Base-by-base conservation (phyloP, 83 land plant species). In the Larix sibirica region DNA sequence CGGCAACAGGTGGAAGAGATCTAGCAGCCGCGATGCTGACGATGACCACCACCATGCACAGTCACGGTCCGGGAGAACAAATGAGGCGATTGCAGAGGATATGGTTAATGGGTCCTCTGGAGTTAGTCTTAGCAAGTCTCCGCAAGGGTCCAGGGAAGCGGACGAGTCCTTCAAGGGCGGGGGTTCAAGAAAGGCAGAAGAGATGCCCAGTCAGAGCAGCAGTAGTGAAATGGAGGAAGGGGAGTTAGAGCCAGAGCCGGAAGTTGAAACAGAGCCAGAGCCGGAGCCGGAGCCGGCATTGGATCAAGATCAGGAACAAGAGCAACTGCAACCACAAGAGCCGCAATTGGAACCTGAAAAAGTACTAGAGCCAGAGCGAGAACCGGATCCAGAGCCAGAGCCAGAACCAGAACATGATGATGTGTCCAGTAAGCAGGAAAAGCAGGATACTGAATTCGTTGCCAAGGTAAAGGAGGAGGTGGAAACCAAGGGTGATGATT, bases 141-240 rank as follows among this genome's bases (percentile, higher is more conserved):
- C 77, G 76, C 86, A 77, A 63, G 74, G 77, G 12, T 61, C 85
- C 28, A 87, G 85, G 83, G 88, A 84, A 21, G 60, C 54, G 36
- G 83, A 76, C 20, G 86, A 85, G 59, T 83, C 90, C 1, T 85
- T 84, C 1, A 88, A 84, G 86, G 80, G 67, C 67, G 62, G 74
- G 40, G 88, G 84, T 54, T 76, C 59, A 23, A 80, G 79, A 85
- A 90, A 90, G 84, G 65, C 20, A 7, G 87, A 85, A 50, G 87
- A 83, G 62, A 17, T 67, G 28, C 36, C n/a, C 18, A 58, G 56
- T 40, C 86, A 82, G 83, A 81, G 77, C 74, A 66, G 88, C 75
- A 81, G 85, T 68, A 89, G 90, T 56, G 98, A 94, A 60, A 92
- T 88, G 91, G 98, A 95, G 71, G 98, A 95, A 82, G 98, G 98